Percentiles rank a stretch among this genome's conserved stretches.
Evolutionary conservation across 2,329 filamentous ascomycete species (phyloP).

Genomic region (Alternaria conjuncta): DNA sequence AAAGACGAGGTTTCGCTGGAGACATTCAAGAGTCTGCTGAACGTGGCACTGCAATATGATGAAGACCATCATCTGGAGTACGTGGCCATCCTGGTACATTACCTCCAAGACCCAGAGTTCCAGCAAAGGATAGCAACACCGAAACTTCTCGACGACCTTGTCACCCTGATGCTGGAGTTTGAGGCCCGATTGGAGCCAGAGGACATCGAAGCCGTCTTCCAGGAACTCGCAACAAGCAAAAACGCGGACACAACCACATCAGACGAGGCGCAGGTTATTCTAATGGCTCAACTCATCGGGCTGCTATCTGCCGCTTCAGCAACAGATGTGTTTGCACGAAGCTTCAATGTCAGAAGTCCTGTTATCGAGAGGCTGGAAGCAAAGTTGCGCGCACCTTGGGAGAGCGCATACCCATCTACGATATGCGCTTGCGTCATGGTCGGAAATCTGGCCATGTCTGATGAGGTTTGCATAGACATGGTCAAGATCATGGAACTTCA

Average conservation of each 20-base stretch:
- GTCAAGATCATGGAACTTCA: slow-evolving; percentile 43
- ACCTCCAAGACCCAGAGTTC: slow-evolving; percentile 45
- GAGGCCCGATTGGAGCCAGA: slow-evolving; percentile 36
- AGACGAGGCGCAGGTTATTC: slow-evolving; percentile 34
- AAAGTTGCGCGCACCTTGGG: slow-evolving; percentile 26
- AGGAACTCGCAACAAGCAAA: slow-evolving; percentile 35
- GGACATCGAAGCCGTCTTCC: slow-evolving; percentile 36
- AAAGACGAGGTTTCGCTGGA: slow-evolving; percentile 38
- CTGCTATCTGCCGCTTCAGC: slow-evolving; percentile 42
- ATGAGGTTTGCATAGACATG: slow-evolving; percentile 43
- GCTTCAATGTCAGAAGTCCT: slow-evolving; percentile 33
- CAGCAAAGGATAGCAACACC: slow-evolving; percentile 42
- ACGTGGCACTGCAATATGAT: slow-evolving; percentile 35
- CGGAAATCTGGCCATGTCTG: slow-evolving; percentile 48
- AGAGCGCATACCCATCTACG: slow-evolving; percentile 30
- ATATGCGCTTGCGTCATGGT: slow-evolving; percentile 48
- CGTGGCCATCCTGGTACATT: slow-evolving; percentile 41
- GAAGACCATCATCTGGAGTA: slow-evolving; percentile 47
- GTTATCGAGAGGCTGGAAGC: slow-evolving; percentile 36
- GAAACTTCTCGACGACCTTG: slow-evolving; percentile 35
- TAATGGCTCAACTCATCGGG: slow-evolving; percentile 42
- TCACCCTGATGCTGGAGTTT: slow-evolving; percentile 40
- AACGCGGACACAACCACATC: slow-evolving; percentile 28
- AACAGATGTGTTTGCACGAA: slow-evolving; percentile 40
- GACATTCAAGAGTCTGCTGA: slow-evolving; percentile 37